Conservation (phyloP, 2,329 filamentous ascomycete species). For the Iodosphaeria phyllophila region DNA sequence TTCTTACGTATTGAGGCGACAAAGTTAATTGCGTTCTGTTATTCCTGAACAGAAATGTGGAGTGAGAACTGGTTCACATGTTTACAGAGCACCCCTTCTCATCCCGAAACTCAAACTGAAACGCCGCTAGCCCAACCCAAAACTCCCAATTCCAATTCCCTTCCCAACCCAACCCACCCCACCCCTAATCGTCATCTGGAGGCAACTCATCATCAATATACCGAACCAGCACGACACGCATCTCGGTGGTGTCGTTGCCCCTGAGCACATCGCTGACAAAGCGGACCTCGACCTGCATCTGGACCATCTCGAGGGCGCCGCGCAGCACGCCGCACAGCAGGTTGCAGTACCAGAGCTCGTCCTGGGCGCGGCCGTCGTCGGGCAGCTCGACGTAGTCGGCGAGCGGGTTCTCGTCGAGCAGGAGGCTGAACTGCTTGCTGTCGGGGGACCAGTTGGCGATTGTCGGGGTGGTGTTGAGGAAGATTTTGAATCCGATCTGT, state of each 20-base stretch:
- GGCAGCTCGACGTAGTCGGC: conserved; percentile 96
- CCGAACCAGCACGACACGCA: conserved; percentile 77
- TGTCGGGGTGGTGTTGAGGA: conserved; percentile 86
- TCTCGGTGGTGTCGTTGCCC: conserved; percentile 92
- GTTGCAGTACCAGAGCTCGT: conserved; percentile 97
- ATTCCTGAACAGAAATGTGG: no score
- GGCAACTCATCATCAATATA: conserved; percentile 98
- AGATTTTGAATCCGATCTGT: conserved; percentile 96
- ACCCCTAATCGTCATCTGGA: conserved; percentile 70
- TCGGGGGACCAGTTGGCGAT: conserved; percentile 94
- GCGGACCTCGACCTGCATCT: conserved; percentile 96
- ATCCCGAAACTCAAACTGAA: no score
- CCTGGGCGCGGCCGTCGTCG: conserved; percentile 86
- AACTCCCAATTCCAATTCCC: conserved; percentile 1
- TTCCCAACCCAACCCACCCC: conserved; percentile 2
- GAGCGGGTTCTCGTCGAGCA: conserved; percentile 93
- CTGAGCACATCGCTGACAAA: conserved; percentile 88
- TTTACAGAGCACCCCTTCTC: no score
- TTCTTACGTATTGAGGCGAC: no score
- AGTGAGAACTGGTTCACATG: no score
- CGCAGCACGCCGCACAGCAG: conserved; percentile 85
- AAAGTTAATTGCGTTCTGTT: no score
- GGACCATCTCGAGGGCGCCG: conserved; percentile 92
- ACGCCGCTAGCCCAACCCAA: no score
- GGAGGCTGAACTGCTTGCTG: conserved; percentile 86